Percentiles rank a stretch among this genome's conserved stretches.
Conservation (phyloP, 352 stramenopile genomes). For the Phytophthora meadii region DNA sequence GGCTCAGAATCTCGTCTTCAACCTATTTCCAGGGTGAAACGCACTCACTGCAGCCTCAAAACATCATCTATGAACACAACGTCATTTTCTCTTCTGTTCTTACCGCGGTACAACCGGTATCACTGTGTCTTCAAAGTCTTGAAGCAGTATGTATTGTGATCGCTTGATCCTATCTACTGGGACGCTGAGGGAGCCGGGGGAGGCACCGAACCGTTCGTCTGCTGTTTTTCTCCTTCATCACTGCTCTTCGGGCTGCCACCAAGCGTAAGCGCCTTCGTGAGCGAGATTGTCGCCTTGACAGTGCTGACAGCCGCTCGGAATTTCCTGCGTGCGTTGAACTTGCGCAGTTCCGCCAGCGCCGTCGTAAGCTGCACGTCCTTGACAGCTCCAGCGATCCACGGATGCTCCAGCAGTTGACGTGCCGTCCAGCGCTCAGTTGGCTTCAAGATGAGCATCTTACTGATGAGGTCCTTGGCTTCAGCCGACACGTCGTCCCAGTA, state of each 20-base stretch:
- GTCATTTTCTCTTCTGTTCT: slow-evolving; percentile 25
- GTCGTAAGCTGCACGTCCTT: slow-evolving; percentile 83
- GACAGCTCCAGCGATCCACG: slow-evolving; percentile 87
- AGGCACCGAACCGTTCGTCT: slow-evolving; percentile 15
- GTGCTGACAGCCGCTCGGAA: slow-evolving; percentile 94
- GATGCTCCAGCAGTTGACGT: slow-evolving; percentile 75
- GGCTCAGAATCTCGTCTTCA: slow-evolving; percentile 13
- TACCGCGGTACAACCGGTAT: slow-evolving; percentile 18
- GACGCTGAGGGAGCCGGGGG: slow-evolving; percentile 32
- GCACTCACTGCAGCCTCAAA: slow-evolving; percentile 2
- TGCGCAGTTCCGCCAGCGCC: slow-evolving; percentile 90
- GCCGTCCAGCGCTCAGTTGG: slow-evolving; percentile 81
- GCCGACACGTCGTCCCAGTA: slow-evolving; percentile 82
- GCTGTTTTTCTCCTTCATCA: slow-evolving; percentile 32
- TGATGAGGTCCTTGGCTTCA: slow-evolving; percentile 91
- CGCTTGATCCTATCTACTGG: slow-evolving; percentile 36
- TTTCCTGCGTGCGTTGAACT: slow-evolving; percentile 94
- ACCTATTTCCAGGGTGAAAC: slow-evolving; percentile 34
- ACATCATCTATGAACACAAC: slow-evolving; percentile 10
- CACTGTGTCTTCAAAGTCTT: slow-evolving; percentile 32
- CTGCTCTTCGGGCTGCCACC: slow-evolving; percentile 36
- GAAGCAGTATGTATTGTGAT: slow-evolving; percentile 34
- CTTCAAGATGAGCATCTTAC: slow-evolving; percentile 89
- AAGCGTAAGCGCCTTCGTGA: slow-evolving; percentile 72
- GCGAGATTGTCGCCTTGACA: slow-evolving; percentile 82